Conservation (phyloP, 495 filamentous ascomycete genomes). For the Aspergillus asperescens region DNA sequence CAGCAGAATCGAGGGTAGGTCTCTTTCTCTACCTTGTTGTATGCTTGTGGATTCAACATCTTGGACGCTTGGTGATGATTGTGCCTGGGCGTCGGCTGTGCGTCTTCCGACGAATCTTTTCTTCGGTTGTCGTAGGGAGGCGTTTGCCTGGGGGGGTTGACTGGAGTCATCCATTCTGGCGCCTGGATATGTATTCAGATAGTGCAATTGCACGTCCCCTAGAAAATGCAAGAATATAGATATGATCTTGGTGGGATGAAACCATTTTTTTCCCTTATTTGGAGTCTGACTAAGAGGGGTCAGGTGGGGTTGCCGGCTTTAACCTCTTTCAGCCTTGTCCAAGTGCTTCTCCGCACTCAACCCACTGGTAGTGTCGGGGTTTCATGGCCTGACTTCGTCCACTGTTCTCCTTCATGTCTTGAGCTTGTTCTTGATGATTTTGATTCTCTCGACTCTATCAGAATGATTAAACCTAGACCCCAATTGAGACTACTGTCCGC, state of each 20-base stretch:
- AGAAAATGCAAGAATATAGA: too few species aligned
- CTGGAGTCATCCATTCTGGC: slow-evolving; percentile 16
- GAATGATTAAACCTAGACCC: slow-evolving; percentile 23
- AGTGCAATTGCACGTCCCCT: too few species aligned
- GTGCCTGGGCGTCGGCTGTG: slow-evolving; percentile 51
- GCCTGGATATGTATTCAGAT: too few species aligned
- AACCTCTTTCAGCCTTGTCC: slow-evolving; percentile 7
- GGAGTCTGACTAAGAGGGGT: slow-evolving; percentile 15
- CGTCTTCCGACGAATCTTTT: slow-evolving; percentile 76
- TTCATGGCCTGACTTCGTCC: slow-evolving; percentile 11
- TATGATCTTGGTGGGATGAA: slow-evolving; percentile 17
- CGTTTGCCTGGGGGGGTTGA: slow-evolving; percentile 1
- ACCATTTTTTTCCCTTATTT: slow-evolving; percentile 5
- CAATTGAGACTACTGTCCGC: slow-evolving; percentile 30
- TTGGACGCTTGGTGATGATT: slow-evolving; percentile 34
- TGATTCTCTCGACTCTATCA: not conserved
- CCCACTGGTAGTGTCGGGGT: not conserved
- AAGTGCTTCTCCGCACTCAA: slow-evolving; percentile 22
- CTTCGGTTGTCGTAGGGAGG: slow-evolving; percentile 51
- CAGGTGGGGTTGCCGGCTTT: slow-evolving; percentile 17
- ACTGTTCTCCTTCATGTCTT: not conserved
- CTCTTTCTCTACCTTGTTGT: slow-evolving; percentile 31
- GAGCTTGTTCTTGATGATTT: not conserved
- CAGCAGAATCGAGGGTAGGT: not conserved
- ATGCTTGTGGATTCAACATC: slow-evolving; percentile 60